phyloP scores from a whole-genome alignment of 2,329 filamentous ascomycete species.

The Aspergillus pseudotamarii region DNA sequence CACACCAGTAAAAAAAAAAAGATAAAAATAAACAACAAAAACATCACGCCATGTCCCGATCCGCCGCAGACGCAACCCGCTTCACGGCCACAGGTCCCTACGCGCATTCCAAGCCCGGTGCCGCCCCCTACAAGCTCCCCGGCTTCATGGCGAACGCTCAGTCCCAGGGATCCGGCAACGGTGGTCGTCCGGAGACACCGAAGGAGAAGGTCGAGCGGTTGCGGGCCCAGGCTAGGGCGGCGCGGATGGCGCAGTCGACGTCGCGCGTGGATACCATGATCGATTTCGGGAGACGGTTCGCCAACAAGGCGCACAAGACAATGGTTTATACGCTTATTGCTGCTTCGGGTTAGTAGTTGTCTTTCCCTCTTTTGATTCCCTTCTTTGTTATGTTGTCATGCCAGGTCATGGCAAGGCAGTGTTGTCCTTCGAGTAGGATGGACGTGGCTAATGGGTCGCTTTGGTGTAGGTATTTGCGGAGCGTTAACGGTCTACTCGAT shows the following conservation, averaged over 20 bases:
- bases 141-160: slow-evolving; percentile 25
- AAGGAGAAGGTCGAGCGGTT: slow-evolving; percentile 70
- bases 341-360: slow-evolving; percentile 56
- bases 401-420: neutral
- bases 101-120: slow-evolving; percentile 45
- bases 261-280: slow-evolving; percentile 59
- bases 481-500: slow-evolving; percentile 66
- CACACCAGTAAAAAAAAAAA: neutral
- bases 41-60: slow-evolving; percentile 45
- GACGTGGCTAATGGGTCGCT: slow-evolving; percentile 8
- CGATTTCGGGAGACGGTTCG: slow-evolving; percentile 56
- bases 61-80: slow-evolving; percentile 52
- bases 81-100: slow-evolving; percentile 56
- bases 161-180: slow-evolving; percentile 25
- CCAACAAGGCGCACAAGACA: slow-evolving; percentile 63
- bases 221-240: slow-evolving; percentile 68
- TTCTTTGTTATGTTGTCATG: neutral
- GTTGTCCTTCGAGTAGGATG: neutral
- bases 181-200: slow-evolving; percentile 59
- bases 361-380: neutral
- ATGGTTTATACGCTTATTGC: slow-evolving; percentile 64
- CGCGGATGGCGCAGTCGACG: slow-evolving; percentile 62
- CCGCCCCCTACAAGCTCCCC: slow-evolving; percentile 37
- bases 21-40: neutral
- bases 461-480: slow-evolving; percentile 57